Evolutionary conservation across 495 filamentous ascomycete genomes (phyloP).

Genomic region (Xylaria curta): DNA sequence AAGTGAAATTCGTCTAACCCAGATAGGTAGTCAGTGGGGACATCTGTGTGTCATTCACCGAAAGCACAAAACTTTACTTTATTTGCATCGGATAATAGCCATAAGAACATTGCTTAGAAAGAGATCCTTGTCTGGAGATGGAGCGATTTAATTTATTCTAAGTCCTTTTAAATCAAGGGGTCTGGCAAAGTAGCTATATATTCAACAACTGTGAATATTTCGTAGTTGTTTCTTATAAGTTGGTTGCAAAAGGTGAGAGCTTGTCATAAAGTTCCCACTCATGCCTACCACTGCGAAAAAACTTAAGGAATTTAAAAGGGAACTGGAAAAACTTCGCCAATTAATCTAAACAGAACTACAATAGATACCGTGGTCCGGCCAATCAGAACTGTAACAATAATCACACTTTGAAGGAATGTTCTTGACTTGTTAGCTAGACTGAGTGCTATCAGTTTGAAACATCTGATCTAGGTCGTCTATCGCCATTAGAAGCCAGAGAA

Average conservation of each 20-base stretch:
- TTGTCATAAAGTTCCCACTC: background rate
- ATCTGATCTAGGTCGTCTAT: background rate
- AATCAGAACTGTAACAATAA: background rate
- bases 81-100: background rate
- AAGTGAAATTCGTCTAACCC: background rate
- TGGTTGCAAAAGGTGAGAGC: background rate
- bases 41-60: slow-evolving; percentile 2
- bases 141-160: background rate
- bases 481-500: background rate
- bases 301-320: background rate
- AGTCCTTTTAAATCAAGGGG: background rate
- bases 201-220: background rate
- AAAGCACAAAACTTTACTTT: background rate
- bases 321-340: background rate
- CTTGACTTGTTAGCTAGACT: background rate
- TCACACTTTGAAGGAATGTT: background rate
- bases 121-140: background rate
- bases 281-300: background rate
- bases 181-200: background rate
- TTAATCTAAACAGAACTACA: background rate
- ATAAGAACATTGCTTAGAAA: background rate
- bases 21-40: background rate
- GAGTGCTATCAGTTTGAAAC: background rate
- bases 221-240: background rate
- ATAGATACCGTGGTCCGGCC: background rate